These are phyloP conservation scores for Aspergillus melleus DNA, from an alignment of 2,329 filamentous ascomycete species.

Conservation along the genomic window DNA sequence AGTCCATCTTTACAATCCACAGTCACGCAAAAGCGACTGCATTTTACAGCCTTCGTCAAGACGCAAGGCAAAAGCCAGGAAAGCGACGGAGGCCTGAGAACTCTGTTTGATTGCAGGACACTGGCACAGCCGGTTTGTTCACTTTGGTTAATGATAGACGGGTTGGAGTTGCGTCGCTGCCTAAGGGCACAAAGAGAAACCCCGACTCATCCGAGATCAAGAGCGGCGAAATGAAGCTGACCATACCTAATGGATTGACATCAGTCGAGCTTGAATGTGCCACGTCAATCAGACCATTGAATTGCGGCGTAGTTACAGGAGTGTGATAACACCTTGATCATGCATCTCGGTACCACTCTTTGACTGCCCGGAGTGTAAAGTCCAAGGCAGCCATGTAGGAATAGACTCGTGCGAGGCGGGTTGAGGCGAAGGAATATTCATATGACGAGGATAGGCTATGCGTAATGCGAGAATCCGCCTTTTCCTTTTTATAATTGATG, in stretches of 20 bases:
- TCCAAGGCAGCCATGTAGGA: neutral
- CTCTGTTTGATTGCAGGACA: neutral
- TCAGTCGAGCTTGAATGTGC: slow-evolving; percentile 9
- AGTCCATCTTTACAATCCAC: too few species aligned
- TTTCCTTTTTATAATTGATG: neutral
- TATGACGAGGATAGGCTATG: neutral
- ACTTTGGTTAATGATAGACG: neutral
- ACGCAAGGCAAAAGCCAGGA: neutral
- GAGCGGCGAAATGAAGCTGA: neutral
- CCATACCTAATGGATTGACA: neutral
- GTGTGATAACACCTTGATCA: slow-evolving; percentile 15
- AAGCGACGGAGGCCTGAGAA: neutral
- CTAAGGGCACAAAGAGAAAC: neutral
- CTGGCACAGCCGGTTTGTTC: neutral
- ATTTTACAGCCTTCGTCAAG: neutral
- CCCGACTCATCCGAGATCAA: neutral
- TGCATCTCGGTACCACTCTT: slow-evolving; percentile 14
- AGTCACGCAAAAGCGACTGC: too few species aligned
- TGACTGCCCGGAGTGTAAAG: neutral
- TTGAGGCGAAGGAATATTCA: neutral
- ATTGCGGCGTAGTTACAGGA: slow-evolving; percentile 9
- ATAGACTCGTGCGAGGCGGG: neutral
- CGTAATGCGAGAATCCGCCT: neutral
- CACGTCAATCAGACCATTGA: slow-evolving; percentile 18
- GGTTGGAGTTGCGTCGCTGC: neutral